phyloP scores from a whole-genome alignment of 495 filamentous ascomycete genomes.

The Friedmanniomyces simplex region DNA sequence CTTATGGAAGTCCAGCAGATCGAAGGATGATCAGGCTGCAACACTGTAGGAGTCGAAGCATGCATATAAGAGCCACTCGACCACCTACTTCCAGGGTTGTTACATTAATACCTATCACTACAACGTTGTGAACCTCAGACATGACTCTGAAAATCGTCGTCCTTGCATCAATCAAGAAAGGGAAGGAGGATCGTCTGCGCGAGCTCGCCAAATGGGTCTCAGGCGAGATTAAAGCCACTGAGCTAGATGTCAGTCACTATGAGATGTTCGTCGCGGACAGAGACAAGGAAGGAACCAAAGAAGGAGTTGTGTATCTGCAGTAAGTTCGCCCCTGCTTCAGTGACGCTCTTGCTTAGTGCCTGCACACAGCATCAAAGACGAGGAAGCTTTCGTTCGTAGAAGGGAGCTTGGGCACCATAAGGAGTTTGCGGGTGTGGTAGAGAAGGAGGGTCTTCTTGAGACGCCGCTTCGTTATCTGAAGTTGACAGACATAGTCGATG shows the following conservation, averaged over 20 bases:
- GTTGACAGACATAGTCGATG: no score
- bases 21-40: neutral
- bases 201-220: neutral
- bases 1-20: neutral
- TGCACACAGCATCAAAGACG: no score
- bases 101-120: neutral
- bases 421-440: no score
- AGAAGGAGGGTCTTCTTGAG: no score
- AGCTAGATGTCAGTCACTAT: neutral
- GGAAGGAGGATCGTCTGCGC: neutral
- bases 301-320: neutral
- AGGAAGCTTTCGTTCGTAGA: no score
- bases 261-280: neutral
- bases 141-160: neutral
- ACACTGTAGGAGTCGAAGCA: neutral
- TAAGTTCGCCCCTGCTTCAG: neutral
- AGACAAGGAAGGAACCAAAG: neutral
- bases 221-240: neutral
- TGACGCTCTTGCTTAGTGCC: no score
- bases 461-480: no score
- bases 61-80: neutral
- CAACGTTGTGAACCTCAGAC: neutral
- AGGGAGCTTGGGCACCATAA: no score
- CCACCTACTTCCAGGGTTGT: neutral
- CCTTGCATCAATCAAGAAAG: neutral